Conservation (phyloP, 305 asterid genomes). For the Galium porrigens region DNA sequence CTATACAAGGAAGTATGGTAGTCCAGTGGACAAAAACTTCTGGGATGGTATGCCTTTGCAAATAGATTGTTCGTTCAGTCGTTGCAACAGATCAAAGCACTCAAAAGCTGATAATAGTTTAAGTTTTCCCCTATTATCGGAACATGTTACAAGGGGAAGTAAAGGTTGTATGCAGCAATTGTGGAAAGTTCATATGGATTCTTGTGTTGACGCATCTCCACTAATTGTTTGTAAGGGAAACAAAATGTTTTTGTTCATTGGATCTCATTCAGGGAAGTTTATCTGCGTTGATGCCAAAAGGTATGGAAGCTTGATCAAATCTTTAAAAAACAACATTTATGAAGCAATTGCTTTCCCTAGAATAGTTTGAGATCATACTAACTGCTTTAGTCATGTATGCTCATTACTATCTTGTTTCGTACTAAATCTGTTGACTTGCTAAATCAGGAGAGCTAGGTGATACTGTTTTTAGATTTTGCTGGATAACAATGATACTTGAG, state of each 20-base stretch:
- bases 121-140: slow-evolving; percentile 25
- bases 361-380: too few species aligned
- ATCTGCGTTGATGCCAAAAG: slow-evolving; percentile 55
- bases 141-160: slow-evolving; percentile 28
- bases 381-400: neutral
- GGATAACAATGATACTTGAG: neutral
- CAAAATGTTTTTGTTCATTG: slow-evolving; percentile 45
- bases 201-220: slow-evolving; percentile 97
- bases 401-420: neutral
- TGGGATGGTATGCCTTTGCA: slow-evolving; percentile 25
- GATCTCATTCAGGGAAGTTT: slow-evolving; percentile 78
- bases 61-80: slow-evolving; percentile 48
- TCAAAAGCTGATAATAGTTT: slow-evolving; percentile 28
- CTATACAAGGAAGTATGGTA: slow-evolving; percentile 20
- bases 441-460: neutral
- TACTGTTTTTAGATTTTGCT: neutral
- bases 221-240: slow-evolving; percentile 52
- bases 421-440: neutral
- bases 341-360: neutral
- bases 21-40: slow-evolving; percentile 19
- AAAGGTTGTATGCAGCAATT: slow-evolving; percentile 36
- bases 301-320: slow-evolving; percentile 21
- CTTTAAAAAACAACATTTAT: neutral
- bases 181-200: slow-evolving; percentile 64
- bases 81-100: slow-evolving; percentile 59